Evolutionary conservation across 2,329 filamentous ascomycete genomes (phyloP).

Genomic region (Domatiomyces globalis): DNA sequence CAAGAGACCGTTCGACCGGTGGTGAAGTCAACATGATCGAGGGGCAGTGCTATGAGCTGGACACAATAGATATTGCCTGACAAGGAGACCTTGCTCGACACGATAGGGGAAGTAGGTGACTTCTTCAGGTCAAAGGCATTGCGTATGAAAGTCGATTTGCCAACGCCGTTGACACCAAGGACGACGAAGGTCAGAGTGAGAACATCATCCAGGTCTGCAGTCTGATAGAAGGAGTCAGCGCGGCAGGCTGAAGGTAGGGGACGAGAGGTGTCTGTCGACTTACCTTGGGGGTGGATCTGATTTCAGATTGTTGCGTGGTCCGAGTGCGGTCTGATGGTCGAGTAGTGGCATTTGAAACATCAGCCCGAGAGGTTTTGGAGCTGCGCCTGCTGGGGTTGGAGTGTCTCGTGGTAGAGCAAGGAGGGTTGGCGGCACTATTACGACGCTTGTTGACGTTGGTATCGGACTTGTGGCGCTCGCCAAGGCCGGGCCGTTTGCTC

Average conservation of each 20-base stretch:
- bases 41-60: conserved; percentile 42
- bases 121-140: conserved; percentile 41
- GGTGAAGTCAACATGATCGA: conserved; percentile 38
- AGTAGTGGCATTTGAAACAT: conserved; percentile 3
- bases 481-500: conserved; percentile 8
- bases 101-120: conserved; percentile 25
- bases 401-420: conserved; percentile 8
- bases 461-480: conserved; percentile 17
- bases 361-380: conserved; percentile 10
- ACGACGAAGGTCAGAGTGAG: conserved; percentile 46
- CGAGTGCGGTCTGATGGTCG: neutral
- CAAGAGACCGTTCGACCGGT: conserved; percentile 33
- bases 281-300: neutral
- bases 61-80: conserved; percentile 43
- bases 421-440: conserved; percentile 11
- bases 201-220: conserved; percentile 16
- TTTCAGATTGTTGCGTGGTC: neutral
- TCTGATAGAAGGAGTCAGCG: conserved; percentile 3
- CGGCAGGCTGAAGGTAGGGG: conserved; percentile 2
- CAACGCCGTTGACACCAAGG: conserved; percentile 39
- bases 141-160: conserved; percentile 47
- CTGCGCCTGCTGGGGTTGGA: conserved; percentile 9
- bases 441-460: conserved; percentile 11
- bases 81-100: conserved; percentile 38
- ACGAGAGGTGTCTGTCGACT: neutral